Evolutionary conservation across 352 stramenopile genomes (phyloP).

Genomic region (Elongisporangium anandrum): DNA sequence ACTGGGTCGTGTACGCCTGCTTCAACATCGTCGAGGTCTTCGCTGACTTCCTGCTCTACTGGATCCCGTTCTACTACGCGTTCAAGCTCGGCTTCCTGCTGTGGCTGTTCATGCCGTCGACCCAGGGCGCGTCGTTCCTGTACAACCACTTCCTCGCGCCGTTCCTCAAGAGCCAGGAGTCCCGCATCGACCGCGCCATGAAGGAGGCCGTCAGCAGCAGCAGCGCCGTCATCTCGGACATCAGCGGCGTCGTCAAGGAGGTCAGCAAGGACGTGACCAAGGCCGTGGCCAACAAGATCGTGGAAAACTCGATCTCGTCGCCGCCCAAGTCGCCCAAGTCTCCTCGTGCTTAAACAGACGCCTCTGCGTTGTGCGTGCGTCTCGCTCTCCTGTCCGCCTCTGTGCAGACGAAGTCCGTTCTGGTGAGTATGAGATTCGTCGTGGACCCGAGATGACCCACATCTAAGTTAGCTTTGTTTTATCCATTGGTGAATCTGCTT

Average conservation of each 20-base stretch:
- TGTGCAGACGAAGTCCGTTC: background rate
- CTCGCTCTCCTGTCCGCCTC: constrained; percentile 1
- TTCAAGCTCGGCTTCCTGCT: constrained; percentile 98
- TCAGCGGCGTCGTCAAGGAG: constrained; percentile 69
- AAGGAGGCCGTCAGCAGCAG: constrained; percentile 76
- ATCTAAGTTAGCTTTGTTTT: constrained; percentile 42
- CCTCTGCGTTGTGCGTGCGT: constrained; percentile 3
- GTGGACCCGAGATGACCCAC: background rate
- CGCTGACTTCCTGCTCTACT: constrained; percentile 94
- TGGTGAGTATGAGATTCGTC: constrained; percentile 4
- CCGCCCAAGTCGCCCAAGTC: constrained; percentile 18
- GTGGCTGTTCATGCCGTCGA: constrained; percentile 97
- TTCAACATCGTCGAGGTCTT: constrained; percentile 97
- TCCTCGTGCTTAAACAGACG: constrained; percentile 5
- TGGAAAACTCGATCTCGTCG: constrained; percentile 40
- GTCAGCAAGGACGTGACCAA: constrained; percentile 73
- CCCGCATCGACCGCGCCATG: constrained; percentile 80
- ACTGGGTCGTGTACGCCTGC: constrained; percentile 97
- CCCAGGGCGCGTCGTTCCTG: constrained; percentile 92
- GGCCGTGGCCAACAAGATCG: constrained; percentile 69
- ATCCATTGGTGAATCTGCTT: constrained; percentile 30
- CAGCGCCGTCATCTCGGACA: constrained; percentile 75
- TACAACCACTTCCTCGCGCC: constrained; percentile 93
- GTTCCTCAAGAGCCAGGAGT: constrained; percentile 81
- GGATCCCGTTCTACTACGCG: constrained; percentile 98